Base-by-base conservation (phyloP, 2,329 filamentous ascomycete genomes). In the Intubia oerlemansii region DNA sequence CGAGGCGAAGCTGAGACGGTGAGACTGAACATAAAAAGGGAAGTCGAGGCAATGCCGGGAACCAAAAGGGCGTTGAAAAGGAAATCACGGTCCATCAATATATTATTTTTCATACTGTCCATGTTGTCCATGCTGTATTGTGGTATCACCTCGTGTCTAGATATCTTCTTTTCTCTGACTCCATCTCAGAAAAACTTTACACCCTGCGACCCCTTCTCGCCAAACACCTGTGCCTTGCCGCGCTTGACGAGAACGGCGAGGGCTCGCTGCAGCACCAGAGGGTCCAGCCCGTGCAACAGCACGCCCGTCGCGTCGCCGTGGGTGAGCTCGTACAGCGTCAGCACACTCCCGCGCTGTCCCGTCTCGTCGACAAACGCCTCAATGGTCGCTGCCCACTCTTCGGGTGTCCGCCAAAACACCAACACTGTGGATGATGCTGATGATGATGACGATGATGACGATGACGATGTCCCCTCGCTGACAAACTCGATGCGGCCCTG, bases 141-240 rank as follows among this genome's bases (percentile, higher is more conserved):
- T n/a, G n/a, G n/a, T n/a, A n/a, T n/a, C n/a, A n/a, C n/a, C n/a
- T n/a, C n/a, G n/a, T n/a, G n/a, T n/a, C n/a, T n/a, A n/a, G n/a
- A n/a, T n/a, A n/a, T n/a, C n/a, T n/a, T n/a, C n/a, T n/a, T n/a
- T n/a, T n/a, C n/a, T n/a, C n/a, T n/a, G n/a, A n/a, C n/a, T n/a
- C n/a, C n/a, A n/a, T n/a, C 19, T 21, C n/a, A 8, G 19, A 95
- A 95, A 56, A 98, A 95, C 56, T 98, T 98, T 38, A 95, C 81
- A 42, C 88, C 88, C 43, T 78, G 69, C 35, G 79, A 77, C 46
- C 85, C 81, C 42, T 85, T 82, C 30, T 69, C 66, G 19, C 85
- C 85, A 53, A 98, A 95, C 16, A 95, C 70, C 50, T 95, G 85
- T 10, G 84, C 85, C 53, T 78, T 91, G 40, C 82, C 82, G 36